A percentile compares a stretch with the other conserved stretches of the same genome.
Evolutionary conservation across 257 asterid species (phyloP).

Genomic region (Nicotiana undulata): DNA sequence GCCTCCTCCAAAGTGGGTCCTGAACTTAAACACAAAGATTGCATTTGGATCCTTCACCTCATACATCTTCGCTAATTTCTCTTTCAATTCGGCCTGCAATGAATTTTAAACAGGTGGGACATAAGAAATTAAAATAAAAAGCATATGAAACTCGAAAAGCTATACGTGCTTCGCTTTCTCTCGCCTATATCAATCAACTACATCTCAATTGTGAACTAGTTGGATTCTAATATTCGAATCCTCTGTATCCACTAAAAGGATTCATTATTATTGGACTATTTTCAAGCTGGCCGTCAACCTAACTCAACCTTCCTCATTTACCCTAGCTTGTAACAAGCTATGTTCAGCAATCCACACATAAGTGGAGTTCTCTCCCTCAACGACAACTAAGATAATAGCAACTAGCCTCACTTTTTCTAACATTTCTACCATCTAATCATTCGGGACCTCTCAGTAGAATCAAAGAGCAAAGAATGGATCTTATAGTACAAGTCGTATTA

Average conservation of each 20-base stretch:
- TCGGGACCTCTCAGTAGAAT: no score
- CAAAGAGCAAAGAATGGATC: no score
- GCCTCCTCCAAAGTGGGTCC: constrained; percentile 85
- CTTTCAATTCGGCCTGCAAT: constrained; percentile 64
- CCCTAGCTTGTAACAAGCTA: not conserved
- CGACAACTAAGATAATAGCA: not conserved
- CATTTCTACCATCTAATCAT: no score
- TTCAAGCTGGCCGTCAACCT: not conserved
- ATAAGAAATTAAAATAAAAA: not conserved
- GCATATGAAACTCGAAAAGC: not conserved
- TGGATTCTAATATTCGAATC: not conserved
- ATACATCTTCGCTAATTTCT: constrained; percentile 51
- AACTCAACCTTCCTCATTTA: not conserved
- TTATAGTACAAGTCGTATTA: not conserved
- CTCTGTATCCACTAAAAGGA: not conserved
- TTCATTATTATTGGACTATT: not conserved
- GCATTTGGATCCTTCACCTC: constrained; percentile 60
- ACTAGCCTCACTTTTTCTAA: not conserved
- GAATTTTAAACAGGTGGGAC: not conserved
- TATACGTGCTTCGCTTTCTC: not conserved
- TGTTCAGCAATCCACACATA: not conserved
- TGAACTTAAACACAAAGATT: constrained; percentile 64
- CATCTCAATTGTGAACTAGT: not conserved
- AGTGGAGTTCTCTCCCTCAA: not conserved
- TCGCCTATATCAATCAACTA: not conserved